These are phyloP conservation scores for Bryoerythrophyllum caledonicum DNA, from an alignment of 225 moss, liverwort and hornwort species.

Conservation along the genomic window DNA sequence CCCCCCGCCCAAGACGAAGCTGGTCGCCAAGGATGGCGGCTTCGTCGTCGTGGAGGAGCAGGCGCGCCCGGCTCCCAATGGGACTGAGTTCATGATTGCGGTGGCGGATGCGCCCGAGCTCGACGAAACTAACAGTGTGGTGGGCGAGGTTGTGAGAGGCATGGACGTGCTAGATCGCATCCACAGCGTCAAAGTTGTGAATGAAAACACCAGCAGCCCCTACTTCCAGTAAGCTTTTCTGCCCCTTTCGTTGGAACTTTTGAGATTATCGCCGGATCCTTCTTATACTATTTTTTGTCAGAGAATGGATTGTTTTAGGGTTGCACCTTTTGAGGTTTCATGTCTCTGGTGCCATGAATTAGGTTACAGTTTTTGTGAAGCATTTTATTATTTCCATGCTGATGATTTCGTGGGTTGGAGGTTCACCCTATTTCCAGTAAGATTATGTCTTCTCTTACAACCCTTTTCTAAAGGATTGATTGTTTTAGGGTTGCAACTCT, in stretches of 20 bases:
- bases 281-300: too few relatives aligned
- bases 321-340: background rate
- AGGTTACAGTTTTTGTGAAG: background rate
- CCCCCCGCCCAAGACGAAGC: conserved; percentile 79
- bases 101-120: conserved; percentile 71
- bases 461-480: too few relatives aligned
- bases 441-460: too few relatives aligned
- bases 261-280: too few relatives aligned
- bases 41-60: conserved; percentile 74
- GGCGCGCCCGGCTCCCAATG: conserved; percentile 75
- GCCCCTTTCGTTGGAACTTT: background rate
- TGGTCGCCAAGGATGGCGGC: conserved; percentile 71
- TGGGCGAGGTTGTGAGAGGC: conserved; percentile 75
- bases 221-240: conserved; percentile 75
- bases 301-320: too few relatives aligned
- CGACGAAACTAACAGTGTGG: conserved; percentile 80
- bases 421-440: background rate
- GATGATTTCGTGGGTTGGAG: background rate
- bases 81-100: conserved; percentile 89
- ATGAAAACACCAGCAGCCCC: conserved; percentile 87
- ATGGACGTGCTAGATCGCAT: conserved; percentile 79
- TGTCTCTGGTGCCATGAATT: background rate
- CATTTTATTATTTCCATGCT: background rate
- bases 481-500: too few relatives aligned
- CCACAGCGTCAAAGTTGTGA: conserved; percentile 74